Evolutionary conservation across 2,329 filamentous ascomycete genomes (phyloP), one percentile per base, ranked within the genome.

Genomic region (Geosmithia putterillii): DNA sequence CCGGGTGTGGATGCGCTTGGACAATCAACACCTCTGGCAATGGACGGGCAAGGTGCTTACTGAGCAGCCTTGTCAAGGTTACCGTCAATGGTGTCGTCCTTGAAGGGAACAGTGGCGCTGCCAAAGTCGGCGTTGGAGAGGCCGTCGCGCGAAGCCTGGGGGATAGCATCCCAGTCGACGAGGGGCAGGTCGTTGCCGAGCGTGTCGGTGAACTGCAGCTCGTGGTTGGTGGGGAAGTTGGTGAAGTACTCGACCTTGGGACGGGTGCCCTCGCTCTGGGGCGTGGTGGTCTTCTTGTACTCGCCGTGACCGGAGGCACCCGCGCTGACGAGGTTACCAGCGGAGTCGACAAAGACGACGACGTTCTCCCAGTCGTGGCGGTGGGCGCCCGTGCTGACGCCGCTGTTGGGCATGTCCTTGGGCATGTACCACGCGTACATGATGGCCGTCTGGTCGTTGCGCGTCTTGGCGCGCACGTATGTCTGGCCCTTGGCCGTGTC

Each of bases 381-480:
- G 39, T 67, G 64, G 22, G 60, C 61, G 1, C 64, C 53, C 2
- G 45, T 42, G 7, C 46, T 41, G 38, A 55, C 46, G 0, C 59
- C 60, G 14, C 45, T 43, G n/a, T 45, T 57, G 10, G 65, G 63
- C 47, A 60, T 53, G 45, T 70, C 66, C 54, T 71, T 70, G 42
- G 67, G 67, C 51, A 66, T 58, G 51, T 67, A 70, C 65, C 64
- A 67, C 5, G 60, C 53, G 50, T 66, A 67, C 62, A 67, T 64
- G 48, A 67, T 58, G 42, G 53, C 28, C 3, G 28, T 32, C 28
- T 32, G 28, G 28, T 32, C 28, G 15, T 14, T 14, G 28, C 28
- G 28, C 28, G 28, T 32, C 28, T 32, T 32, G 28, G 28, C 28
- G 10, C 28, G 10, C 10, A 32, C 59, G 47, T 67, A 67, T 2